Conservation (phyloP, 768 basidiomycete genomes). For the Calvatia gigantea region DNA sequence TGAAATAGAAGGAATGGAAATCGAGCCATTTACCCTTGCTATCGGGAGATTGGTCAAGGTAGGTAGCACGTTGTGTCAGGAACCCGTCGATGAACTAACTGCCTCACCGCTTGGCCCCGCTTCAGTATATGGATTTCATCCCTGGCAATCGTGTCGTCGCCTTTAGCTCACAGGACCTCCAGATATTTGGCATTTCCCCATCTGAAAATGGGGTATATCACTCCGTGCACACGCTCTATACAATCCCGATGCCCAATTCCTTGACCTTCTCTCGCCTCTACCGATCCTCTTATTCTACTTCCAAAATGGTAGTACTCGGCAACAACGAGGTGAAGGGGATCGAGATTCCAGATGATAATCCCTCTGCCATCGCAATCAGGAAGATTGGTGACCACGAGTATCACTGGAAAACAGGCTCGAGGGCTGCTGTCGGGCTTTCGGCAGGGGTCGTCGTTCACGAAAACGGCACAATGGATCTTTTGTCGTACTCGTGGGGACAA, state of each 20-base stretch:
- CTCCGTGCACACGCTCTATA: no score
- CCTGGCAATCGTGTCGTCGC: neutral
- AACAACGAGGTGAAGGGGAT: neutral
- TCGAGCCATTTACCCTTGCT: neutral
- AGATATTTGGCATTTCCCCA: neutral
- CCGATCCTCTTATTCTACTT: neutral
- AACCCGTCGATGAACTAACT: no score
- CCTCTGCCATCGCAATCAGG: neutral
- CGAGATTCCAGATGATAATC: neutral
- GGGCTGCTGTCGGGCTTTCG: neutral
- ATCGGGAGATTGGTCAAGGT: neutral
- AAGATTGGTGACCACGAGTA: neutral
- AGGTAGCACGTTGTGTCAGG: neutral
- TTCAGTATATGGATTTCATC: neutral
- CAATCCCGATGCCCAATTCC: neutral
- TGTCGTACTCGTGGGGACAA: neutral
- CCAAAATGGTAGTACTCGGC: neutral
- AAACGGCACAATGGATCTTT: neutral
- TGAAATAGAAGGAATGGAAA: neutral
- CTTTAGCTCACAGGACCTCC: neutral
- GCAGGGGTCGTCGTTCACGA: neutral
- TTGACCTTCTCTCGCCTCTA: neutral
- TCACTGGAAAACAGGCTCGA: neutral
- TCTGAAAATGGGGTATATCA: no score
- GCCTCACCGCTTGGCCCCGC: no score